Conservation (phyloP, 495 filamentous ascomycete species). For the Aspergillus cristatus region DNA sequence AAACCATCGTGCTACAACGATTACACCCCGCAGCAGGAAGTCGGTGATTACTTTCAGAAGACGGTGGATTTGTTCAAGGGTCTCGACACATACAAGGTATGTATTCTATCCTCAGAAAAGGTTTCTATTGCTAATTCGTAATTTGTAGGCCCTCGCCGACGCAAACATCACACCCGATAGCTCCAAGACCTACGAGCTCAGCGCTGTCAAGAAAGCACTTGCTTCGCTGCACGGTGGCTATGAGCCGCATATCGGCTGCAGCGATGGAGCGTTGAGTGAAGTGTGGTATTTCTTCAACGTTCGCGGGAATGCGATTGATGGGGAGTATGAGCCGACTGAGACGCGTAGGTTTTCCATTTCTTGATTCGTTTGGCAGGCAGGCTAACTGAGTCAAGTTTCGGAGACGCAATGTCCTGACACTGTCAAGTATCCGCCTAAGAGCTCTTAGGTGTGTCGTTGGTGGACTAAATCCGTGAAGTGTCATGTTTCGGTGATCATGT, state of each 20-base stretch:
- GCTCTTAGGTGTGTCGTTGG: not conserved
- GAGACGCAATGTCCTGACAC: not conserved
- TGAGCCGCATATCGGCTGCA: constrained; percentile 55
- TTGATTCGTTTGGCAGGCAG: no score
- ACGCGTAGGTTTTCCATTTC: constrained; percentile 34
- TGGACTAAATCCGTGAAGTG: not conserved
- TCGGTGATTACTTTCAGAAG: constrained; percentile 49
- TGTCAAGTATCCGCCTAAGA: constrained; percentile 2
- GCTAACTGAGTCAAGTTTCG: no score
- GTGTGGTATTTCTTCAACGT: constrained; percentile 74
- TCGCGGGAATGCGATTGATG: constrained; percentile 59
- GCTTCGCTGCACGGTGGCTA: constrained; percentile 44
- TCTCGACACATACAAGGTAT: constrained; percentile 50
- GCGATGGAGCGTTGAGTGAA: constrained; percentile 48
- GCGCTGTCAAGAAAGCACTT: constrained; percentile 54
- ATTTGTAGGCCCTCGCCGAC: constrained; percentile 40
- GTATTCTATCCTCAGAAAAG: not conserved
- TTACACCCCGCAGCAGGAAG: constrained; percentile 52
- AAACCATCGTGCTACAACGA: constrained; percentile 61
- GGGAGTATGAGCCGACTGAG: constrained; percentile 50
- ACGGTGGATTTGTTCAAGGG: constrained; percentile 51
- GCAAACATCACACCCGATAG: constrained; percentile 56
- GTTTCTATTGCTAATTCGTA: not conserved
- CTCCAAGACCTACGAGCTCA: constrained; percentile 50
- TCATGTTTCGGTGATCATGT: no score